phyloP scores from a whole-genome alignment of 192 early-diverging fungal species.

The Backusella tuberculispora region DNA sequence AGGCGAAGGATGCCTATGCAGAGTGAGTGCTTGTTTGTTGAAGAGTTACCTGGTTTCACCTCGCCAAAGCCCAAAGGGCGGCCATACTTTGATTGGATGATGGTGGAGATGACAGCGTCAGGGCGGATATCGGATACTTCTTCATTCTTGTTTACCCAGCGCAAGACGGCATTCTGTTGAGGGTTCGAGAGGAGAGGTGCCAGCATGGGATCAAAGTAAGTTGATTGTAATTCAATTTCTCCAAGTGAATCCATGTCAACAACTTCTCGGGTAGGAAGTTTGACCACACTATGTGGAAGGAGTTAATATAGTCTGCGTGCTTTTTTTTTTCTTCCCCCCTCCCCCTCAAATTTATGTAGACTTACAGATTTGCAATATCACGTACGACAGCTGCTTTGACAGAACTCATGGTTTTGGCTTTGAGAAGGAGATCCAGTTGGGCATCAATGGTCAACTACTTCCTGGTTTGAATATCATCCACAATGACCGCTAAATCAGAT shows the following conservation, averaged over 20 bases:
- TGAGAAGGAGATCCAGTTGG: background rate
- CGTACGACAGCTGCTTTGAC: background rate
- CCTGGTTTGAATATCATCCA: background rate
- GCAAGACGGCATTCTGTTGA: background rate
- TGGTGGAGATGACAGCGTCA: background rate
- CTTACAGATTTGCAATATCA: background rate
- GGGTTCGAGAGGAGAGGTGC: background rate
- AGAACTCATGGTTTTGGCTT: background rate
- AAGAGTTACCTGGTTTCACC: background rate
- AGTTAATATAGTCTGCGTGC: background rate
- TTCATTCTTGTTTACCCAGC: slow-evolving; percentile 19
- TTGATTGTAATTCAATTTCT: slow-evolving; percentile 17
- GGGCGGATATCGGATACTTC: background rate
- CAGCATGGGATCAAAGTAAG: slow-evolving; percentile 12
- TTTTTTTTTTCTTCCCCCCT: background rate
- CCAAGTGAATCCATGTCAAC: background rate
- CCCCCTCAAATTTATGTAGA: background rate
- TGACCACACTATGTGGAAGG: background rate
- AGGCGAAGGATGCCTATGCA: background rate
- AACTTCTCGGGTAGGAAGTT: background rate
- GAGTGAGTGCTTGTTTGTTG: background rate
- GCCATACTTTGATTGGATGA: background rate
- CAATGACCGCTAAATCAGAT: background rate
- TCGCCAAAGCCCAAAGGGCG: background rate
- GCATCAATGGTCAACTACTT: background rate